Conservation (phyloP, 73 alveolate species). For the Uronychia setigera region DNA sequence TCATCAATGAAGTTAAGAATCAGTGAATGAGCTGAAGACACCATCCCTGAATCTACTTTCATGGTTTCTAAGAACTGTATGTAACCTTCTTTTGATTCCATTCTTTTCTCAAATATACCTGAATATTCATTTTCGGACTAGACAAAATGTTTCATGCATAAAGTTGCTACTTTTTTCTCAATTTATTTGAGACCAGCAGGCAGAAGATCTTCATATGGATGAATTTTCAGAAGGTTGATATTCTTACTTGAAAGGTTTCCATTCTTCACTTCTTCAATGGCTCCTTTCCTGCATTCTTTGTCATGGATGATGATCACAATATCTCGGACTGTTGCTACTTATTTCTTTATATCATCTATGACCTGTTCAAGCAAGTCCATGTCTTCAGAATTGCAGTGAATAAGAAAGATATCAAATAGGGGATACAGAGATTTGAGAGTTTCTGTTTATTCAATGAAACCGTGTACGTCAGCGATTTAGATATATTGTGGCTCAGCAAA, state of each 20-base stretch:
- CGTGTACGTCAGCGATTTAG: conserved; percentile 39
- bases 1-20: neutral
- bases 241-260: neutral
- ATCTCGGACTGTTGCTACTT: neutral
- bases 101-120: neutral
- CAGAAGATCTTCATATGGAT: neutral
- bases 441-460: neutral
- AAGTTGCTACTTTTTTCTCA: neutral
- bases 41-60: neutral
- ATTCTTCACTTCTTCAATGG: neutral
- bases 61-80: neutral
- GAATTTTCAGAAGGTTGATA: neutral
- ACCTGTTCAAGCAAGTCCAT: neutral
- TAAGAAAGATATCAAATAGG: conserved; percentile 2
- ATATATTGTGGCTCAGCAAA: conserved; percentile 12
- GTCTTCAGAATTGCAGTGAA: neutral
- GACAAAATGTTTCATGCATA: neutral
- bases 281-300: neutral
- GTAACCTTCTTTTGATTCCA: neutral
- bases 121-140: neutral
- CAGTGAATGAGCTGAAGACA: neutral
- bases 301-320: neutral
- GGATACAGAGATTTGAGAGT: neutral
- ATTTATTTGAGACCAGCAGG: neutral
- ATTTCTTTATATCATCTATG: neutral